Evolutionary conservation across 371 early-diverging fungal species (phyloP).

Genomic region (Capillidium rhysosporum): DNA sequence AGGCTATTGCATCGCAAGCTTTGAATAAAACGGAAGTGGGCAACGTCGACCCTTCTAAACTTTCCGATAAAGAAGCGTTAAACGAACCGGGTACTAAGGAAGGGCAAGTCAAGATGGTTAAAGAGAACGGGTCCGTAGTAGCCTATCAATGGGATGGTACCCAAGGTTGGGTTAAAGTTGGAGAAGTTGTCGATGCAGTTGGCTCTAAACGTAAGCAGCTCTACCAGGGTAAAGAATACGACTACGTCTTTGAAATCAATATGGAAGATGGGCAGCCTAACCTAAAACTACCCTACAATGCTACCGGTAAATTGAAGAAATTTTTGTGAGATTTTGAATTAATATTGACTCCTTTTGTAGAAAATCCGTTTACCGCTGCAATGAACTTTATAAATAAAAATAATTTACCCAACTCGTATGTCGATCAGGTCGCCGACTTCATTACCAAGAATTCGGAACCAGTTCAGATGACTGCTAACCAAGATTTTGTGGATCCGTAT

Average conservation of each 20-base stretch:
- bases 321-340: not conserved
- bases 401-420: slow-evolving; percentile 52
- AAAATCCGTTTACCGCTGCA: slow-evolving; percentile 87
- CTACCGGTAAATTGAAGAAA: slow-evolving; percentile 21
- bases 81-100: slow-evolving; percentile 52
- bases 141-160: slow-evolving; percentile 68
- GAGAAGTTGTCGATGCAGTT: slow-evolving; percentile 84
- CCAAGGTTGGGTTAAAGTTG: slow-evolving; percentile 75
- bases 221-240: slow-evolving; percentile 79
- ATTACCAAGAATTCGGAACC: slow-evolving; percentile 68
- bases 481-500: slow-evolving; percentile 39
- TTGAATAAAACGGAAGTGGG: slow-evolving; percentile 76
- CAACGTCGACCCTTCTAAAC: slow-evolving; percentile 59
- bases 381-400: slow-evolving; percentile 68
- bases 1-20: slow-evolving; percentile 42
- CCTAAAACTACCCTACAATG: slow-evolving; percentile 86
- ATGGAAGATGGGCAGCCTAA: slow-evolving; percentile 57
- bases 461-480: slow-evolving; percentile 21
- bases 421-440: slow-evolving; percentile 88
- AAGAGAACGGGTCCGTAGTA: slow-evolving; percentile 28
- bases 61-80: slow-evolving; percentile 61
- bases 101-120: slow-evolving; percentile 78
- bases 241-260: slow-evolving; percentile 95
- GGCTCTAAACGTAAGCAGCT: slow-evolving; percentile 51
- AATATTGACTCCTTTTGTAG: slow-evolving; percentile 19